Percentiles rank a stretch among this genome's conserved stretches.
These are phyloP conservation scores for Hemileccinum hortonii DNA, from an alignment of 1,284 basidiomycete genomes.

Conservation along the genomic window DNA sequence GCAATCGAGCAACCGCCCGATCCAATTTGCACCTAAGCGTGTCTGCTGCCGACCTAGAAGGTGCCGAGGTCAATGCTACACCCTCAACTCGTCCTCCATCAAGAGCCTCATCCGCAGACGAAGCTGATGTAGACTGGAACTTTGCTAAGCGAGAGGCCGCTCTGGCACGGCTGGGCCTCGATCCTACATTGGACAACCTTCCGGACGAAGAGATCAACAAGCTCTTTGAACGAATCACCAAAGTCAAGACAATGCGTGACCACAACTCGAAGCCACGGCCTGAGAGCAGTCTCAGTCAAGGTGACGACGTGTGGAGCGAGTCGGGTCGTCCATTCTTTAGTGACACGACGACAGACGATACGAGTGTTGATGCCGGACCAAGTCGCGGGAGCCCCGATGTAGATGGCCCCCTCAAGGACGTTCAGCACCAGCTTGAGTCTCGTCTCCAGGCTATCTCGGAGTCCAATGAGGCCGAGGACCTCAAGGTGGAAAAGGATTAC, in stretches of 20 bases:
- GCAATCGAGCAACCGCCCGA: conserved; percentile 72
- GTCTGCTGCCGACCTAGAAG: conserved; percentile 63
- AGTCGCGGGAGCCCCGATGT: conserved; percentile 67
- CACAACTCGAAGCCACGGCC: conserved; percentile 70
- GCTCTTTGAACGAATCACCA: conserved; percentile 88
- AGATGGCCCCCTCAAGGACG: conserved; percentile 63
- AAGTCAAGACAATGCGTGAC: conserved; percentile 86
- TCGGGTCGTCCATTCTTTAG: conserved; percentile 70
- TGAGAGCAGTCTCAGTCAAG: conserved; percentile 80
- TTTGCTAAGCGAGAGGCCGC: conserved; percentile 92
- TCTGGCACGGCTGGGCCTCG: conserved; percentile 76
- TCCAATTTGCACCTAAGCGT: conserved; percentile 66
- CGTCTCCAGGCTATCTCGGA: conserved; percentile 73
- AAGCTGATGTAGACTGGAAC: conserved; percentile 87
- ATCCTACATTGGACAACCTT: conserved; percentile 85
- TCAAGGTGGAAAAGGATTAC: conserved; percentile 85
- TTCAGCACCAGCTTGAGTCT: conserved; percentile 70
- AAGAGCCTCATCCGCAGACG: conserved; percentile 63
- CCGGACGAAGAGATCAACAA: conserved; percentile 93
- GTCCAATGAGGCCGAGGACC: conserved; percentile 75
- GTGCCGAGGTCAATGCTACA: conserved; percentile 42
- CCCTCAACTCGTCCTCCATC: conserved; percentile 68
- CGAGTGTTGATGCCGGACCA: conserved; percentile 69
- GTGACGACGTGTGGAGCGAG: conserved; percentile 86
- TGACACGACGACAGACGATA: conserved; percentile 80